Percentiles rank a stretch among this genome's conserved stretches.
phyloP scores from a whole-genome alignment of 305 asterid species.

The Fraxinus paxiana region DNA sequence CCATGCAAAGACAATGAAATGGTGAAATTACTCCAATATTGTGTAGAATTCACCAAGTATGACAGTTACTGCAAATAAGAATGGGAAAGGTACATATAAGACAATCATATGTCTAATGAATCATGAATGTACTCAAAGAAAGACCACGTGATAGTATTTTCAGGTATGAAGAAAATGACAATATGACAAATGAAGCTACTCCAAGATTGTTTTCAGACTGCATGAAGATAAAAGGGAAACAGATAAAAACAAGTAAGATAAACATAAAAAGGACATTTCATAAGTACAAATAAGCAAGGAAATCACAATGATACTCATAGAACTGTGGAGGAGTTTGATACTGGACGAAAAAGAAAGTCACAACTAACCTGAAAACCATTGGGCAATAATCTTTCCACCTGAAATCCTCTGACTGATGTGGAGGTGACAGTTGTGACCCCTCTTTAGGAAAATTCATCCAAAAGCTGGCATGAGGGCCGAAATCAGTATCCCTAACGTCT shows the following conservation, averaged over 20 bases:
- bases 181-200: slow-evolving; percentile 4
- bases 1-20: not conserved
- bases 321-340: not conserved
- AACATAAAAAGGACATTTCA: not conserved
- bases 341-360: slow-evolving; percentile 5
- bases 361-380: slow-evolving; percentile 91
- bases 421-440: slow-evolving; percentile 88
- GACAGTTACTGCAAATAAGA: not conserved
- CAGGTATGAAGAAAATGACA: not conserved
- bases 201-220: not conserved
- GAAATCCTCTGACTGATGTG: slow-evolving; percentile 92
- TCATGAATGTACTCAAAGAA: not conserved
- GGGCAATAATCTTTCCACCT: slow-evolving; percentile 99
- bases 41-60: not conserved
- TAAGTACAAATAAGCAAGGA: not conserved
- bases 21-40: not conserved
- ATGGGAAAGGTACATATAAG: not conserved
- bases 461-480: slow-evolving; percentile 84
- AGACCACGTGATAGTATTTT: not conserved
- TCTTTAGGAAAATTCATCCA: slow-evolving; percentile 92
- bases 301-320: not conserved
- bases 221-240: not conserved
- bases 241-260: not conserved
- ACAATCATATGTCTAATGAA: not conserved
- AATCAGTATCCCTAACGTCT: slow-evolving; percentile 83